Percentiles rank a stretch among this genome's conserved stretches.
Evolutionary conservation across 306 rosid species (phyloP).

Genomic region (Medicago ruthenica): DNA sequence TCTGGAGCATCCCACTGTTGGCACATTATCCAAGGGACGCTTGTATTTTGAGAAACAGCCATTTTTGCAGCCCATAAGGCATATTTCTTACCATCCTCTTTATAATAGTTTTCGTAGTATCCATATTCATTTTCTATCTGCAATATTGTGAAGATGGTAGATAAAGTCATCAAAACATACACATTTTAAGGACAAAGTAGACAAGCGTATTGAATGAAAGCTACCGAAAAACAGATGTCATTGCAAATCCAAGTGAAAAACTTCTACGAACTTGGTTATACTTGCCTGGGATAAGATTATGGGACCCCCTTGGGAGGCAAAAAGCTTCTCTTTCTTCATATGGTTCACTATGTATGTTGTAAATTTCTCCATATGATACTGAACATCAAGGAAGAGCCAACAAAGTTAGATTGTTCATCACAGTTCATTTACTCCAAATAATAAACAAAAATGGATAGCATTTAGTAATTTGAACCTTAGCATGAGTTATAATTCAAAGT

Average conservation of each 20-base stretch:
- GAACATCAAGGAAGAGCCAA: slow-evolving; percentile 44
- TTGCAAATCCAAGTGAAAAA: slow-evolving; percentile 3
- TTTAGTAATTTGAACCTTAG: not conserved
- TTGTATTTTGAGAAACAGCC: slow-evolving; percentile 90
- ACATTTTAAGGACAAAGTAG: too few relatives aligned
- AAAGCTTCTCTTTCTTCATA: slow-evolving; percentile 91
- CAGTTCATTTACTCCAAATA: slow-evolving; percentile 26
- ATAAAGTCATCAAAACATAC: not conserved
- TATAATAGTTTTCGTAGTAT: slow-evolving; percentile 70
- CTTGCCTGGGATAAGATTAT: slow-evolving; percentile 97
- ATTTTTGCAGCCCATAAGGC: slow-evolving; percentile 91
- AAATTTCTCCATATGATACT: slow-evolving; percentile 88
- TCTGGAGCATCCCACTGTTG: slow-evolving; percentile 97
- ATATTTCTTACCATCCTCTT: slow-evolving; percentile 84
- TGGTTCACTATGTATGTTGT: slow-evolving; percentile 79
- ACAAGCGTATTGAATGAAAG: too few relatives aligned
- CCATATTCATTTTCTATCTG: slow-evolving; percentile 98
- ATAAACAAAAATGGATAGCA: not conserved
- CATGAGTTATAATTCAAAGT: slow-evolving; percentile 32
- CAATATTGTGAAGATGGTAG: slow-evolving; percentile 35
- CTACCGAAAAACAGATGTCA: too few relatives aligned
- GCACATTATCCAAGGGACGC: slow-evolving; percentile 97
- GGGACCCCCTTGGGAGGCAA: slow-evolving; percentile 94
- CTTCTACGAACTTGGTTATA: slow-evolving; percentile 4
- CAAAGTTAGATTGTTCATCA: slow-evolving; percentile 38